phyloP scores from a whole-genome alignment of 805 yeast genomes.

The Wickerhamomyces chaumierensis region DNA sequence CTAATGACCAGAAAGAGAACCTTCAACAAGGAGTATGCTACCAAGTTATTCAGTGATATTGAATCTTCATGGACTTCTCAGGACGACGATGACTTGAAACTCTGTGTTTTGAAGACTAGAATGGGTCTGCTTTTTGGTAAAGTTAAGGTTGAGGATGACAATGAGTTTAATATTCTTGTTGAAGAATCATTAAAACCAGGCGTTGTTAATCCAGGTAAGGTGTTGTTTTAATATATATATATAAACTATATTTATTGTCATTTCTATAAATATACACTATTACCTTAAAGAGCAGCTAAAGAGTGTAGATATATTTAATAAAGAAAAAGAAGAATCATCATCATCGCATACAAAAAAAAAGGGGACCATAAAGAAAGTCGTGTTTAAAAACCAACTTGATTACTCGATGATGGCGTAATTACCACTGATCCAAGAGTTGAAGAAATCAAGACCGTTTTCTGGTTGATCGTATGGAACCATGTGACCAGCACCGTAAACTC shows the following conservation, averaged over 20 bases:
- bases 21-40: conserved; percentile 32
- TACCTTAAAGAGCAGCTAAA: too few species aligned
- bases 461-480: conserved; percentile 95
- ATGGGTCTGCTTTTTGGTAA: conserved; percentile 46
- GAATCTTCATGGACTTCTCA: conserved; percentile 40
- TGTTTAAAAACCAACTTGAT: too few species aligned
- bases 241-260: too few species aligned
- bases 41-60: conserved; percentile 29
- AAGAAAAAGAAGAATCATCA: too few species aligned
- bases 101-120: conserved; percentile 42
- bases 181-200: too few species aligned
- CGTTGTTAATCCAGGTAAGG: background rate
- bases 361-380: too few species aligned
- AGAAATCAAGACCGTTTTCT: conserved; percentile 62
- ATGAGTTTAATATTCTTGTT: background rate
- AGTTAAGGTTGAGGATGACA: conserved; percentile 22
- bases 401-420: conserved; percentile 27
- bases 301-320: too few species aligned
- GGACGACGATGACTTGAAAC: conserved; percentile 34
- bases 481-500: conserved; percentile 87
- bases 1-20: conserved; percentile 32
- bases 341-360: too few species aligned
- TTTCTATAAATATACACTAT: too few species aligned
- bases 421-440: conserved; percentile 77
- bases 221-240: background rate